A percentile compares a stretch with the other conserved stretches of the same genome.
These are phyloP conservation scores for Prunus mira DNA, from an alignment of 306 rosid species.

Conservation along the genomic window DNA sequence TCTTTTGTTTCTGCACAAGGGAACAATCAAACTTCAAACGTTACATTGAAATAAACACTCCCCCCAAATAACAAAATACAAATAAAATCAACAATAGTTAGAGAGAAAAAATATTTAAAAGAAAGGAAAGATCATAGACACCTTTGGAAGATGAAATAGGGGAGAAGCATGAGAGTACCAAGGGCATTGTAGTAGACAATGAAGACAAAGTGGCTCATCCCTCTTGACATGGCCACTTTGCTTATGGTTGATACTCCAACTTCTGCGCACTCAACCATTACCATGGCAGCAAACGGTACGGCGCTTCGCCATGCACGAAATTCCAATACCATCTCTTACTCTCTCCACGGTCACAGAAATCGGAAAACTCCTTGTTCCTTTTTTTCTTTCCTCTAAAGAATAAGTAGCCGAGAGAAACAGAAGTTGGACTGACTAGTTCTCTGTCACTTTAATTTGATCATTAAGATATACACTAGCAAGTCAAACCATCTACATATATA, in stretches of 20 bases:
- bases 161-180: conserved; percentile 31
- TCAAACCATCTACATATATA: background rate
- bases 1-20: conserved; percentile 26
- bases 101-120: background rate
- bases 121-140: background rate
- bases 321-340: conserved; percentile 7
- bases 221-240: conserved; percentile 40
- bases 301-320: background rate
- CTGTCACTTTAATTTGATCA: background rate
- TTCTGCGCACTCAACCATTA: conserved; percentile 28
- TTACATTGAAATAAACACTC: background rate
- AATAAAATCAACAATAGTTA: background rate
- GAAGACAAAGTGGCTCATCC: conserved; percentile 37
- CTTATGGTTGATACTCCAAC: conserved; percentile 30
- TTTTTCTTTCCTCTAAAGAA: background rate
- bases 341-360: background rate
- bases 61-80: background rate
- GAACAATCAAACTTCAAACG: background rate
- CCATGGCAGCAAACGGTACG: conserved; percentile 34
- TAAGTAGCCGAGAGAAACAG: background rate
- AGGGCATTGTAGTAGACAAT: conserved; percentile 39
- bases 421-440: background rate
- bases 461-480: background rate
- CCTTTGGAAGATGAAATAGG: conserved; percentile 30
- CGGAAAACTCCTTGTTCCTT: background rate